These are phyloP conservation scores for Celoporthe dispersa DNA, from an alignment of 2,329 filamentous ascomycete genomes.

Conservation along the genomic window DNA sequence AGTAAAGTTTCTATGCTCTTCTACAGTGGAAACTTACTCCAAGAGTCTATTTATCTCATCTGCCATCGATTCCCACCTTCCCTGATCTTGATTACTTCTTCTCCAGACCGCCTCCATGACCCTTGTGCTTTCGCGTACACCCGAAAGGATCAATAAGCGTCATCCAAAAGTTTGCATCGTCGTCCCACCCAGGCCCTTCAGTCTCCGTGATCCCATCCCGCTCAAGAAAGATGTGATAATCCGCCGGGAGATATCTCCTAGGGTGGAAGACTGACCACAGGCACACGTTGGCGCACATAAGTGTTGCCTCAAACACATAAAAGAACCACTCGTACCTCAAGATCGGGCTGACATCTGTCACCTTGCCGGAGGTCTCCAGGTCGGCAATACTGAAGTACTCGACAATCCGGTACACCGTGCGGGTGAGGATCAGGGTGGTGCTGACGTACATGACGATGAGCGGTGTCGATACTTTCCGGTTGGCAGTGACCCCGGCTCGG, in stretches of 20 bases:
- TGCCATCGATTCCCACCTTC: neutral
- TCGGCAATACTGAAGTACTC: conserved; percentile 59
- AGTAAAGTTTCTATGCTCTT: neutral
- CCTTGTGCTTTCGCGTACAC: neutral
- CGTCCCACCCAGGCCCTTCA: conserved; percentile 1
- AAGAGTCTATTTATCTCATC: neutral
- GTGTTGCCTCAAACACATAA: conserved; percentile 58
- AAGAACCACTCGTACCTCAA: conserved; percentile 65
- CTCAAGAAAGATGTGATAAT: conserved; percentile 54
- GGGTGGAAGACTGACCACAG: conserved; percentile 58
- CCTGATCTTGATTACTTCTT: neutral
- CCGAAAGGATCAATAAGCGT: conserved; percentile 7
- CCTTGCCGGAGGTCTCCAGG: conserved; percentile 40
- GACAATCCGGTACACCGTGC: conserved; percentile 62
- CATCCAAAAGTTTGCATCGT: neutral
- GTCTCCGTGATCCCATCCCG: conserved; percentile 40
- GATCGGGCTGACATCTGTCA: conserved; percentile 47
- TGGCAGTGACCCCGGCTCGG: conserved; percentile 41
- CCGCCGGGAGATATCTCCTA: conserved; percentile 53
- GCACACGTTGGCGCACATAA: conserved; percentile 57
- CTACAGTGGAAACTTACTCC: neutral
- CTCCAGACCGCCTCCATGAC: neutral
- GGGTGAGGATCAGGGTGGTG: conserved; percentile 52
- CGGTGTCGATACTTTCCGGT: conserved; percentile 38
- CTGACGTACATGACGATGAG: conserved; percentile 57